phyloP scores from a whole-genome alignment of 257 asterid species.

The Haberlea rhodopensis region DNA sequence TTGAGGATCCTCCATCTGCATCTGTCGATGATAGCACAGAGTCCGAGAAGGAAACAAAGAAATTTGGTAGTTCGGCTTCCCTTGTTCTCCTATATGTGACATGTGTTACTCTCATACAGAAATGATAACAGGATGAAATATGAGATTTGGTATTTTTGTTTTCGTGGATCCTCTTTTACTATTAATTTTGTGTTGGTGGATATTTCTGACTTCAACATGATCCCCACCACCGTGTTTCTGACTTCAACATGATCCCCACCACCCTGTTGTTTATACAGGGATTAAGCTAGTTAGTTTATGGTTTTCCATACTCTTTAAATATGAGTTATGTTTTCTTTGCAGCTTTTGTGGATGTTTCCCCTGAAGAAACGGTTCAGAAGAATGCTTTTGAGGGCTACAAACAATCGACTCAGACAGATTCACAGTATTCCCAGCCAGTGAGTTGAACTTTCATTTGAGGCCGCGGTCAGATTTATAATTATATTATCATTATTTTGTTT shows the following conservation, averaged over 20 bases:
- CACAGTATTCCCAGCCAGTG: constrained; percentile 46
- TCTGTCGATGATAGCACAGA: constrained; percentile 31
- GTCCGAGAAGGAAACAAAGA: constrained; percentile 35
- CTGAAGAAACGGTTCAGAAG: constrained; percentile 78
- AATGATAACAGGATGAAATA: neutral
- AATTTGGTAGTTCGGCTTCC: constrained; percentile 36
- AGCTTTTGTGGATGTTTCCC: constrained; percentile 96
- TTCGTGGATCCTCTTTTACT: neutral
- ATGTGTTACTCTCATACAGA: constrained; percentile 8
- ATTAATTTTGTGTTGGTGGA: neutral
- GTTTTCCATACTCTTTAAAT: constrained; percentile 3
- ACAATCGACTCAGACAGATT: constrained; percentile 51
- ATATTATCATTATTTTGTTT: constrained; percentile 15
- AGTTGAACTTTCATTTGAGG: constrained; percentile 30
- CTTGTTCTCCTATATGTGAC: constrained; percentile 7
- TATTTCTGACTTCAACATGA: neutral
- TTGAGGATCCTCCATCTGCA: constrained; percentile 37
- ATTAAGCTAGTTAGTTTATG: neutral
- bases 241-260: neutral
- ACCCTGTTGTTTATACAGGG: neutral
- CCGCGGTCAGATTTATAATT: constrained; percentile 16
- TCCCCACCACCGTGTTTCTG: neutral
- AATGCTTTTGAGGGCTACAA: constrained; percentile 66
- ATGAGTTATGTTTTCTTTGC: constrained; percentile 32
- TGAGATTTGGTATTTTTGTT: neutral